phyloP scores from a whole-genome alignment of 306 rosid genomes.

The Cicer judaicum region DNA sequence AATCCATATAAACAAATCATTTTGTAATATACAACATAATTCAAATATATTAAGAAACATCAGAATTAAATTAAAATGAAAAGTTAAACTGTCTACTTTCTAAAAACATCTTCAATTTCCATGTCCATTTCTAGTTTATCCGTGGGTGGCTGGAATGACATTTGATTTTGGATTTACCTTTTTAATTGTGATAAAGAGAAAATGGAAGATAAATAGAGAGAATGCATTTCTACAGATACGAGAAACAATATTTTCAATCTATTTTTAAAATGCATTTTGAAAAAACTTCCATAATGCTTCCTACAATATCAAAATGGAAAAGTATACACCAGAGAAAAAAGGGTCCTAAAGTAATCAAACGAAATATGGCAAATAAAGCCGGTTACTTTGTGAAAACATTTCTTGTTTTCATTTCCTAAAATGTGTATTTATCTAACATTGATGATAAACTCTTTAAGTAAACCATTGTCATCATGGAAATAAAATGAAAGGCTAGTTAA shows the following conservation, averaged over 20 bases:
- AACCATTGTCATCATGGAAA: no score
- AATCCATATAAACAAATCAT: background rate
- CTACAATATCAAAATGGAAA: background rate
- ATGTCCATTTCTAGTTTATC: background rate
- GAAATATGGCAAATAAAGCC: background rate
- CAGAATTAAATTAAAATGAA: background rate
- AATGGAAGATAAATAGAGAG: background rate
- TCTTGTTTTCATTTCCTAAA: no score
- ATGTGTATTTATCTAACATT: no score
- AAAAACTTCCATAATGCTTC: background rate
- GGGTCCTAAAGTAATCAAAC: background rate
- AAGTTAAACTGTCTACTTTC: no score
- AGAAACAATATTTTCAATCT: background rate
- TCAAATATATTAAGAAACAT: background rate
- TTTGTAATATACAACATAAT: background rate
- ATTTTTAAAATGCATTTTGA: background rate
- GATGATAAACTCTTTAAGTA: no score
- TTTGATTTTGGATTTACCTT: background rate
- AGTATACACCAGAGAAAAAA: background rate
- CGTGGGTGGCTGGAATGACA: background rate
- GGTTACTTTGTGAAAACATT: no score
- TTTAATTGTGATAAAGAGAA: background rate
- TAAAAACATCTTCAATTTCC: background rate
- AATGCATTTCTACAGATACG: background rate
- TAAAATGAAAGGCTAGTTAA: no score